Evolutionary conservation across 106 monocot species (phyloP), one percentile per base, ranked within the genome.

Genomic region (Chionographis japonica): DNA sequence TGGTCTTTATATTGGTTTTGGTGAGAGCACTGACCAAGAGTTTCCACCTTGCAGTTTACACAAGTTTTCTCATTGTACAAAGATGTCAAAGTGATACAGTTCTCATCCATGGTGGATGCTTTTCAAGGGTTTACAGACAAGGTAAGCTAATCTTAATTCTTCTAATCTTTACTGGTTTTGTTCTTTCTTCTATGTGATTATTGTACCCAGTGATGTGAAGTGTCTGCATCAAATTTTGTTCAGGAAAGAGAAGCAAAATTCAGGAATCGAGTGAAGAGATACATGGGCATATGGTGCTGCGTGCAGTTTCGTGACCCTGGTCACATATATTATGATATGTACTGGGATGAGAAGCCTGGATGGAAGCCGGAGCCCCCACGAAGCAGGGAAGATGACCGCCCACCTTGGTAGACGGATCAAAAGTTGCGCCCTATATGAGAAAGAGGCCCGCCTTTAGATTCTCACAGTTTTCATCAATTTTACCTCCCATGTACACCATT

Each of bases 241-340:
- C 72, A 95, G 95, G 88, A 11, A 60, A 74, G 56, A 39, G 92
- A 86, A 53, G 56, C 49, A 36, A 97, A 78, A 56, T 97, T 97
- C 63, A 78, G 89, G 62, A 89, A 86, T 60, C 83, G 95, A 9
- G 78, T 97, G 56, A 86, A 92, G 74, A 77, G 80, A 76, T 89
- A 89, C 67, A 86, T 82, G 12, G 92, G 95, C 40, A 77, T 97
- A 76, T 97, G 95, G 95, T 97, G 95, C 51, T 97, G 92, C 43
- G 69, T 91, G 69, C 46, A 75, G 73, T 36, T 62, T 17, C 83
- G 71, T 41, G 68, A 79, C 7, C 78, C 78, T 27, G 95, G 95
- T 4, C 95, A 95, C 74, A 89, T 91, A 81, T 95, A 84, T 68
- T 91, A 95, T 60, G 91, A 95, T 56, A 91, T 95, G 77, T 89